phyloP scores from a whole-genome alignment of 2,329 filamentous ascomycete species.

The Fusarium chaquense region DNA sequence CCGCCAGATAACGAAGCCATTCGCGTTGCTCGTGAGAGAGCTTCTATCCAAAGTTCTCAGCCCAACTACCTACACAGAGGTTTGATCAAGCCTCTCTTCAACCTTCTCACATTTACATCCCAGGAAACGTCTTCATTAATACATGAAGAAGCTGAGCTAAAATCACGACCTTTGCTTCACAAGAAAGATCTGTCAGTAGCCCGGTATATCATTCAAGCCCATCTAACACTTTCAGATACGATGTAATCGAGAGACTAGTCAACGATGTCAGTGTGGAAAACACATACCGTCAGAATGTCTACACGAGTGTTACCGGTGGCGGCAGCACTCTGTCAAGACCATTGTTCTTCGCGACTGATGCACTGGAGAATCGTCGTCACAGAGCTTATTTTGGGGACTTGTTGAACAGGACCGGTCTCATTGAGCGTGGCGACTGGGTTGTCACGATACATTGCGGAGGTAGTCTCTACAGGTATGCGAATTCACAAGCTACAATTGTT shows the following conservation, averaged over 20 bases:
- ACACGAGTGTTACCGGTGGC: slow-evolving; percentile 58
- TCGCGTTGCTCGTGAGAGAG: slow-evolving; percentile 11
- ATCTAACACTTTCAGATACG: slow-evolving; percentile 48
- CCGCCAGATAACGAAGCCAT: slow-evolving; percentile 45
- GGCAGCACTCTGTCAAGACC: slow-evolving; percentile 48
- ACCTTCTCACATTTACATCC: background rate
- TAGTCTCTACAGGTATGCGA: slow-evolving; percentile 54
- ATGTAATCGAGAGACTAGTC: slow-evolving; percentile 51
- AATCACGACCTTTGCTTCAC: slow-evolving; percentile 31
- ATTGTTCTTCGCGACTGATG: slow-evolving; percentile 57
- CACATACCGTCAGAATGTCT: slow-evolving; percentile 53
- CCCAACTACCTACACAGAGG: background rate
- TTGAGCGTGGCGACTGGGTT: slow-evolving; percentile 55
- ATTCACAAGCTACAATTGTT: accelerated
- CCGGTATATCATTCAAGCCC: accelerated
- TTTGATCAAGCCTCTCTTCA: background rate
- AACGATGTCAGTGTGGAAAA: slow-evolving; percentile 52
- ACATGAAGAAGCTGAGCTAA: background rate
- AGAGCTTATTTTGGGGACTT: slow-evolving; percentile 52
- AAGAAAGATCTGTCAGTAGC: slow-evolving; percentile 44
- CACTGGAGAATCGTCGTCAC: slow-evolving; percentile 56
- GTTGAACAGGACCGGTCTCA: slow-evolving; percentile 47
- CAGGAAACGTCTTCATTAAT: background rate
- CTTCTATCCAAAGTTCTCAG: background rate
- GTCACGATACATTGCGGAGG: slow-evolving; percentile 54